A percentile compares a stretch with the other conserved stretches of the same genome.
These are phyloP conservation scores for Venustampulla echinocandica DNA, from an alignment of 495 filamentous ascomycete species.

Conservation along the genomic window DNA sequence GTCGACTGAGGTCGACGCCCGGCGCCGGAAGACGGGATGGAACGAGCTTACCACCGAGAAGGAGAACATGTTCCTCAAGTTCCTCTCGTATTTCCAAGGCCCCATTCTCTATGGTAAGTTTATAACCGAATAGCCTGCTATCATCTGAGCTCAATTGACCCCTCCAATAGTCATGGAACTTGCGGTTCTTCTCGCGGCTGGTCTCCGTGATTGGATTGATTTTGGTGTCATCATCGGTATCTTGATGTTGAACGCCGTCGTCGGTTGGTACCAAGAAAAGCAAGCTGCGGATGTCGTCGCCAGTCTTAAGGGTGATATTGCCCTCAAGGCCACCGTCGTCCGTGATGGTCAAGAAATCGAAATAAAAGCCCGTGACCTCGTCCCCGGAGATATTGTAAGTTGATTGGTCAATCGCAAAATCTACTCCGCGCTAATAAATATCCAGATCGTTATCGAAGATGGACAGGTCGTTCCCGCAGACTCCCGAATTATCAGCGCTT, in stretches of 20 bases:
- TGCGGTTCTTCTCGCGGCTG: constrained; percentile 68
- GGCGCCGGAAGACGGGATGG: constrained; percentile 59
- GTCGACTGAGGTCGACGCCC: constrained; percentile 48
- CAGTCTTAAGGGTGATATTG: constrained; percentile 74
- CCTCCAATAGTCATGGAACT: constrained; percentile 65
- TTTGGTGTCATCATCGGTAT: constrained; percentile 80
- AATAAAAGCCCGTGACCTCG: constrained; percentile 71
- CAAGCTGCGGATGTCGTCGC: constrained; percentile 79
- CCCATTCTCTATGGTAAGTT: constrained; percentile 75
- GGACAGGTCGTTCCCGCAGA: constrained; percentile 68
- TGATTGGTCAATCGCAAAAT: background rate
- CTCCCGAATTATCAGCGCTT: constrained; percentile 68
- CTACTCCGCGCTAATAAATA: constrained; percentile 6
- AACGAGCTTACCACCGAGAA: constrained; percentile 73
- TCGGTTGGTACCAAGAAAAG: constrained; percentile 85
- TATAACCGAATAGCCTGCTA: background rate
- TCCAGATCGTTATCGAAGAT: constrained; percentile 60
- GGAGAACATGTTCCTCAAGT: constrained; percentile 67
- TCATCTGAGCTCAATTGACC: constrained; percentile 8
- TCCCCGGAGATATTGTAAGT: constrained; percentile 74
- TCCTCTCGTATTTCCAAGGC: constrained; percentile 71
- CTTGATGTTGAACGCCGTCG: constrained; percentile 67
- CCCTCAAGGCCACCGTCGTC: constrained; percentile 64
- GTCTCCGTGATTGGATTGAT: constrained; percentile 75
- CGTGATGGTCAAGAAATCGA: constrained; percentile 63